Conservation (phyloP, 176 grass and related monocot genomes). For the Rhynchospora breviuscula region DNA sequence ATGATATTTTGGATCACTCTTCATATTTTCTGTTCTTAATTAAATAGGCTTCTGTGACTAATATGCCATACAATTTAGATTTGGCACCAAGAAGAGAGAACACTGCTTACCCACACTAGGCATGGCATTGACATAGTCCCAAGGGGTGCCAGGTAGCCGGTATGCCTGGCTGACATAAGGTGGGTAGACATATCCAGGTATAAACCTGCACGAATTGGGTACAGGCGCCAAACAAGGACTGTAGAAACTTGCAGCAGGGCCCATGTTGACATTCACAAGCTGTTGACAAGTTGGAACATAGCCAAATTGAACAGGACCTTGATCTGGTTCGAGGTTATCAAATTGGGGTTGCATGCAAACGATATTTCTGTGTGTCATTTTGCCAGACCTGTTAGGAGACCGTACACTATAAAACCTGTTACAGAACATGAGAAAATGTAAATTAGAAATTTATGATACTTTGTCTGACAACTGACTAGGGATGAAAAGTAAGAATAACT, state of each 20-base stretch:
- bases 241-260: conserved; percentile 18
- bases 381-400: not conserved
- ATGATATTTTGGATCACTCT: not conserved
- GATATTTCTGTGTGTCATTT: conserved; percentile 22
- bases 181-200: conserved; percentile 19
- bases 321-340: not conserved
- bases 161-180: conserved; percentile 10
- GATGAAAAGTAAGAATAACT: not conserved
- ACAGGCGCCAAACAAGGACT: conserved; percentile 7
- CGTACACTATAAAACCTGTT: not conserved
- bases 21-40: not conserved
- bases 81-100: not conserved
- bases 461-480: not conserved
- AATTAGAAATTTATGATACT: not conserved
- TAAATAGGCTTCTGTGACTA: not conserved
- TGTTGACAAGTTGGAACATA: conserved; percentile 21
- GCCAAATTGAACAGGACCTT: not conserved
- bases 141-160: not conserved
- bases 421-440: not conserved
- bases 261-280: conserved; percentile 15
- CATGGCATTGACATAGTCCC: conserved; percentile 25
- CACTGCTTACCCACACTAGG: not conserved
- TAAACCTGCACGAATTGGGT: conserved; percentile 19
- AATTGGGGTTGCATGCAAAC: conserved; percentile 9
- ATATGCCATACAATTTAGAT: not conserved